Percentiles rank a stretch among this genome's conserved stretches.
phyloP scores from a whole-genome alignment of 805 yeast genomes.

The Danielia oregonensis region DNA sequence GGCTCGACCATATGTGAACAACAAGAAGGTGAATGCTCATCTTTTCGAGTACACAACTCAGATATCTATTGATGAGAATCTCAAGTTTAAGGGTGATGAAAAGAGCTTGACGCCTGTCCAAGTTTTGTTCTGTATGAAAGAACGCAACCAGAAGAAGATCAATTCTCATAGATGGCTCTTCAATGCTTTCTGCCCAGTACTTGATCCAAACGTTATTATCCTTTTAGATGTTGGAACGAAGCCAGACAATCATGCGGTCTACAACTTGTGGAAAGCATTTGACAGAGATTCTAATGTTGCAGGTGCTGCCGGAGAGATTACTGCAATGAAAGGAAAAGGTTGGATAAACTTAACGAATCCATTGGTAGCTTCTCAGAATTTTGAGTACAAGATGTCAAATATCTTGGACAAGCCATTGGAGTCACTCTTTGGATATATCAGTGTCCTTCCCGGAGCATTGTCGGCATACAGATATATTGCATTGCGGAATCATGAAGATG shows the following conservation, averaged over 20 bases:
- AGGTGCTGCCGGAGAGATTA: constrained; percentile 98
- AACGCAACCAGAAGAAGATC: constrained; percentile 86
- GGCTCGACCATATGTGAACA: constrained; percentile 91
- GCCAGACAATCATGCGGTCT: constrained; percentile 84
- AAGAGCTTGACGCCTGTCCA: constrained; percentile 94
- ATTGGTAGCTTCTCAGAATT: constrained; percentile 91
- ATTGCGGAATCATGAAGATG: constrained; percentile 76
- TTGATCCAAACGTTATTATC: constrained; percentile 88
- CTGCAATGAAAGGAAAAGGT: constrained; percentile 88
- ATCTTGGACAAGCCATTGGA: constrained; percentile 93
- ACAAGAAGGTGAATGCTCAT: constrained; percentile 89
- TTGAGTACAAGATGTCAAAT: constrained; percentile 96
- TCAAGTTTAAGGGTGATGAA: constrained; percentile 87
- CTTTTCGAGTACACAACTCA: constrained; percentile 95
- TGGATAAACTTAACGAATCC: constrained; percentile 84
- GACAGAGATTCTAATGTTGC: constrained; percentile 96
- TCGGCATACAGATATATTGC: constrained; percentile 94
- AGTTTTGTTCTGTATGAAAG: constrained; percentile 87
- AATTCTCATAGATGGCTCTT: constrained; percentile 98
- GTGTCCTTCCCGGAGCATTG: constrained; percentile 93
- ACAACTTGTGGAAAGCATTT: constrained; percentile 96
- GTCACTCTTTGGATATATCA: constrained; percentile 86
- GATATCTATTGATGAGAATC: constrained; percentile 82
- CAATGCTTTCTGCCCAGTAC: constrained; percentile 87
- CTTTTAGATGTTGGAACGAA: constrained; percentile 96